phyloP scores from a whole-genome alignment of 140 eudicot genomes.

The Flaveria floridana region DNA sequence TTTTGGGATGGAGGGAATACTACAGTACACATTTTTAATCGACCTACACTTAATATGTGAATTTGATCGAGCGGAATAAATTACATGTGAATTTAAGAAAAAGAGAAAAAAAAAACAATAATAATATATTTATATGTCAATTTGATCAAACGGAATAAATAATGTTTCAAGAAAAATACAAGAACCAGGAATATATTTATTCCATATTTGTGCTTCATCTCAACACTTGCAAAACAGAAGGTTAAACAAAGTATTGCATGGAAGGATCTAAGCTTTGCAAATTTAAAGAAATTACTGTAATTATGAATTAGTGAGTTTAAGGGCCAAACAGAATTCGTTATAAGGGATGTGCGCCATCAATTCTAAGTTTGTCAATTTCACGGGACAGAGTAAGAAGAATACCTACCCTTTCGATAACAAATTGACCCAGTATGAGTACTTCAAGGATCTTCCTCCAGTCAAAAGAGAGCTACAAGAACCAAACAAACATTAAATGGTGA shows the following conservation, averaged over 20 bases:
- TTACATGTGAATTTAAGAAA: too few relatives aligned
- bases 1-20: background rate
- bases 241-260: background rate
- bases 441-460: slow-evolving; percentile 99
- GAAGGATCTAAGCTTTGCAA: background rate
- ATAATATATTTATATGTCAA: too few relatives aligned
- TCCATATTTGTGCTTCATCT: background rate
- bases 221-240: background rate
- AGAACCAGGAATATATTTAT: background rate
- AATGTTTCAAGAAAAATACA: background rate
- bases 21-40: background rate
- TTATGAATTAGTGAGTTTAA: background rate
- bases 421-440: slow-evolving; percentile 92
- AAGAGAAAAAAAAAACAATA: too few relatives aligned
- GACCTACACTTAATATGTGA: background rate
- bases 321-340: background rate
- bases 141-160: background rate
- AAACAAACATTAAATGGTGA: background rate
- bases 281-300: too few relatives aligned
- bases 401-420: slow-evolving; percentile 82
- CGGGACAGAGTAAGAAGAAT: background rate
- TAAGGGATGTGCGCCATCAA: background rate
- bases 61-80: too few relatives aligned
- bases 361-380: background rate
- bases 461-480: slow-evolving; percentile 70